phyloP scores from a whole-genome alignment of 495 filamentous ascomycete genomes.

The Neurospora sp. region DNA sequence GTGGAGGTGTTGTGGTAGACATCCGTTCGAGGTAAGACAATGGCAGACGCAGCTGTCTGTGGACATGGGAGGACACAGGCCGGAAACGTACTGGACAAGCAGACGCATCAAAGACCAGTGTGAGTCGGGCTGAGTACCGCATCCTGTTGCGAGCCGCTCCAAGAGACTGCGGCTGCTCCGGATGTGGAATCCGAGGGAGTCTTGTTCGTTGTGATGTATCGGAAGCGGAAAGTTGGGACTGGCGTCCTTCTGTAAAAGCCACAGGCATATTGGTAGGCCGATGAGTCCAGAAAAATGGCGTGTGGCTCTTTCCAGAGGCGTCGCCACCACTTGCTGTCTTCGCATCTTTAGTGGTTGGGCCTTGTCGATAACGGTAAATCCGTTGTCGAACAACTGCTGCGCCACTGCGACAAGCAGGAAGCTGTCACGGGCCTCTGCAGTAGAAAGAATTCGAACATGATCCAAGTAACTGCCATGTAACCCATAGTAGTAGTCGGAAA shows the following conservation, averaged over 20 bases:
- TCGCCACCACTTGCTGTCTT: not conserved
- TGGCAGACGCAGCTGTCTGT: not conserved
- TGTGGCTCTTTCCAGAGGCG: not conserved
- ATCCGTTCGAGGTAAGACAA: not conserved
- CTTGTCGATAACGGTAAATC: not conserved
- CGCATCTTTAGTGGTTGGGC: no score
- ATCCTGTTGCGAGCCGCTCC: not conserved
- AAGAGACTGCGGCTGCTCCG: not conserved
- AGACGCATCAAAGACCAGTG: not conserved
- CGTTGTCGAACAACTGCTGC: not conserved
- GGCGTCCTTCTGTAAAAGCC: not conserved
- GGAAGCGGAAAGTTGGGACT: not conserved
- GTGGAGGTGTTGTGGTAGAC: not conserved
- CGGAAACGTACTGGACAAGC: not conserved
- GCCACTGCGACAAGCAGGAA: not conserved
- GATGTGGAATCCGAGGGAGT: fast-evolving
- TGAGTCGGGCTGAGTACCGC: not conserved
- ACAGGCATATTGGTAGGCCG: not conserved
- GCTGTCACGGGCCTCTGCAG: not conserved
- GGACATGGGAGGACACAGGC: not conserved
- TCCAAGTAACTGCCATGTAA: no score
- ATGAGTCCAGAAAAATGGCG: fast-evolving
- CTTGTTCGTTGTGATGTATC: not conserved
- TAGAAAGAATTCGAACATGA: not conserved
- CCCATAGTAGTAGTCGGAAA: not conserved